Evolutionary conservation across 23 red algal species (phyloP), one percentile per base, ranked within the genome.

Genomic region (Chondrus crispus): DNA sequence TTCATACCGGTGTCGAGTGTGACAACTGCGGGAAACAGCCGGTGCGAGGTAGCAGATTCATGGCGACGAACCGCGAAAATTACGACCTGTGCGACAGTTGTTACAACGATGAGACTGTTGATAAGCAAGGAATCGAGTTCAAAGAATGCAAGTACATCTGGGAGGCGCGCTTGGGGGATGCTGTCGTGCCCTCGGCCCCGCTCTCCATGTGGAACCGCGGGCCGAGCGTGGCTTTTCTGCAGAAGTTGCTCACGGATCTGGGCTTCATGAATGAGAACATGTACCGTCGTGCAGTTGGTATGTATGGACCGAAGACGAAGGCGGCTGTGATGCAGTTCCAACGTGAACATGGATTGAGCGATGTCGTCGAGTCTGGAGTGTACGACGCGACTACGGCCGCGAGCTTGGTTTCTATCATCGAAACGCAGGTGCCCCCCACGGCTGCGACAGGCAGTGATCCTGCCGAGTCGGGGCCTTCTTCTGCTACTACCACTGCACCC

Each of bases 331-430:
- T 26, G 49, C 69, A 69, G 43, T 80, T 87, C 18, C 92, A 94
- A 49, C 49, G 92, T 39, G 92, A 81, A 33, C 63, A 80, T 55
- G 72, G 83, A 40, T 74, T 94, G 29, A 55, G 26, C 8, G 54
- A 41, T 26, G 53, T 24, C 19, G 82, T 85, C 24, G 60, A 94
- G 64, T 43, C 52, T 18, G 92, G 92, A 35, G 84, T 94, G 8
- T 94, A 94, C 40, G 92, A 94, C 42, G 83, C 62, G 41, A 87
- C 72, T 18, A 94, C 92, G 29, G 81, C 81, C 12, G 92, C 74
- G 13, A 80, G 62, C 32, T 13, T 94, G 54, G 18, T 50, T 1
- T 87, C 92, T 22, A 47, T 94, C 32, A 37, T 94, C 32, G 83
- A 94, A 11, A 29, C 82, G 33, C 81, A 46, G 4, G 85, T 45